Evolutionary conservation across 352 stramenopile species (phyloP), one percentile per base, ranked within the genome.

Genomic region (Phytophthora tubulina): DNA sequence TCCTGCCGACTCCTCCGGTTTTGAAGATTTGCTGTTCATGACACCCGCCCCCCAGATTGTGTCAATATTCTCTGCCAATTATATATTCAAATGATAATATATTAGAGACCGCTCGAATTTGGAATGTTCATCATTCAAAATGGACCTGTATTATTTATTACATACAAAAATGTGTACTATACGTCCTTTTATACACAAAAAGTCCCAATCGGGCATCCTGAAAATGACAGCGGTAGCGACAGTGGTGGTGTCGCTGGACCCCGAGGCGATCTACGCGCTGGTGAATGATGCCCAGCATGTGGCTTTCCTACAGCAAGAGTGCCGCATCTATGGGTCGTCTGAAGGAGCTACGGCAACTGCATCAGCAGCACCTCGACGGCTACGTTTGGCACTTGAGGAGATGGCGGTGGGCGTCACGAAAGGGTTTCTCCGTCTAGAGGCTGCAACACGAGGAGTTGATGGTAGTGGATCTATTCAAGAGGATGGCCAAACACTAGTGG

Each of bases 321-420:
- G 46, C n/a, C 67, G 75, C 9, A 59, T 85, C 3, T 70, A 75
- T 63, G 77, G 77, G 0, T 74, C 61, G 21, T n/a, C 39, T 11
- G 73, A 78, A 42, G 65, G 64, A 15, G 27, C 27, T 6, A 49
- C 27, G 9, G 31, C 49, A n/a, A 27, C 46, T 54, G 51, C 63
- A 46, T 14, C 21, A 4, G 39, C 54, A 53, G 33, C 30, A 2
- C 10, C 64, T 0, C 21, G 36, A 38, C 58, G 58, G 45, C 70
- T 89, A 42, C 76, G 76, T 6, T 71, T 93, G 53, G 65, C 73
- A 11, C 60, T 91, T 0, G 84, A 88, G 66, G 83, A 89, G 60
- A 67, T 91, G 27, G 67, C 72, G 2, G 63, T 87, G 1, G 77
- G 78, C 0, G 44, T 90, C 39, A 30, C 56, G 4, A 63, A 79